These are phyloP conservation scores for Madurella mycetomatis DNA, from an alignment of 2,329 filamentous ascomycete genomes.

Conservation along the genomic window DNA sequence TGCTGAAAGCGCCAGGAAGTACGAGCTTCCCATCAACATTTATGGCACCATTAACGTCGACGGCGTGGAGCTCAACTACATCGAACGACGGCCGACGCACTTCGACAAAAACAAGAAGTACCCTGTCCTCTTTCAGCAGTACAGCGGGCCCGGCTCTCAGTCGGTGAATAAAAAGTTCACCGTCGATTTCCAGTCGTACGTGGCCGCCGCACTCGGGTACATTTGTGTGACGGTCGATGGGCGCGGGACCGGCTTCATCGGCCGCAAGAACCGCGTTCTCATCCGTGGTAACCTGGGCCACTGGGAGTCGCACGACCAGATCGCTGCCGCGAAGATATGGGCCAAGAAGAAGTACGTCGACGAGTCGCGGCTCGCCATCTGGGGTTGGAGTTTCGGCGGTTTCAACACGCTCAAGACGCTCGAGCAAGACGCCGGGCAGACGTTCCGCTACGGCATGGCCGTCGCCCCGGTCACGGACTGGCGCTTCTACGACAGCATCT, in stretches of 20 bases:
- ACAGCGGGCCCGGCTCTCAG: conserved; percentile 93
- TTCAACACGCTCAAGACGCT: conserved; percentile 94
- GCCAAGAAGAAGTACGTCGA: conserved; percentile 80
- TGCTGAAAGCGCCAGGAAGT: conserved; percentile 62
- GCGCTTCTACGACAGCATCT: conserved; percentile 91
- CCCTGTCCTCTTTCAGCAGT: conserved; percentile 90
- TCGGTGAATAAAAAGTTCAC: conserved; percentile 73
- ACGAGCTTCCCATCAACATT: conserved; percentile 76
- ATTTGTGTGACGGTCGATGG: conserved; percentile 93
- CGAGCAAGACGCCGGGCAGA: conserved; percentile 81
- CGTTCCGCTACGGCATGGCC: conserved; percentile 95
- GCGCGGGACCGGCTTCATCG: conserved; percentile 85
- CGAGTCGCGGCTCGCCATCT: conserved; percentile 76
- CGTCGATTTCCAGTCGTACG: conserved; percentile 86
- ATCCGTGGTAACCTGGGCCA: conserved; percentile 80
- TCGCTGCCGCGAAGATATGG: conserved; percentile 82
- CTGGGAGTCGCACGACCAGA: conserved; percentile 86
- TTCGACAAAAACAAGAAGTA: conserved; percentile 82
- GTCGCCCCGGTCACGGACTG: conserved; percentile 98
- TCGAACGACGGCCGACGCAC: conserved; percentile 86
- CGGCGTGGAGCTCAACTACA: conserved; percentile 63
- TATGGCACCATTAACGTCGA: conserved; percentile 85
- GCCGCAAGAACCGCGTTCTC: conserved; percentile 75
- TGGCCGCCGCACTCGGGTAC: conserved; percentile 82
- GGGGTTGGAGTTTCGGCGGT: conserved; percentile 97